Conservation (phyloP, 2,329 filamentous ascomycete species). For the Ascochyta koolunga region DNA sequence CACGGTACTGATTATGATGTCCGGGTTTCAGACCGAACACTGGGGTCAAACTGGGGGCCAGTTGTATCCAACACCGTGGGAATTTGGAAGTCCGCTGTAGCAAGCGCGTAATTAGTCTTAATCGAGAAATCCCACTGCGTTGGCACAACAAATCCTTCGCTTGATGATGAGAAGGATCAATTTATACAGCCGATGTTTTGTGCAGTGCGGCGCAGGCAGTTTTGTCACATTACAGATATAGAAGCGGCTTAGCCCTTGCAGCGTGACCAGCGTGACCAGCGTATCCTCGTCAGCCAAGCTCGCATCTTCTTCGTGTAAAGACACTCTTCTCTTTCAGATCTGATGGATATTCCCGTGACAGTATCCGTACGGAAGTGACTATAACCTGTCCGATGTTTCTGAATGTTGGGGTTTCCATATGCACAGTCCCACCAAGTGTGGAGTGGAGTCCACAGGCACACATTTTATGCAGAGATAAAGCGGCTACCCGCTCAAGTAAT, state of each 20-base stretch:
- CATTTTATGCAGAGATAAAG: not conserved
- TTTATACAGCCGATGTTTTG: not conserved
- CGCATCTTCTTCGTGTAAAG: too few species aligned
- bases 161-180: not conserved
- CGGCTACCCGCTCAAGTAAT: not conserved
- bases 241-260: not conserved
- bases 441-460: not conserved
- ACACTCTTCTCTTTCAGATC: not conserved
- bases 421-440: too few species aligned
- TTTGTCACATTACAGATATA: too few species aligned
- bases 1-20: too few species aligned
- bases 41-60: too few species aligned
- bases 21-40: too few species aligned
- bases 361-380: not conserved
- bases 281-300: too few species aligned
- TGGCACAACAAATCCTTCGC: not conserved
- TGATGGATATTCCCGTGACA: not conserved
- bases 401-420: not conserved
- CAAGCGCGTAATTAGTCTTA: not conserved
- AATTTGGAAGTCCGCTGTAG: not conserved
- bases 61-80: too few species aligned
- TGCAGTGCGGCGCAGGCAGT: not conserved
- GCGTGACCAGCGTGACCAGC: too few species aligned
- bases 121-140: not conserved
- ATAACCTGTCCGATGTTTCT: not conserved